Evolutionary conservation across 495 filamentous ascomycete species (phyloP), one percentile per base, ranked within the genome.

Genomic region (Alectoria sarmentosa): DNA sequence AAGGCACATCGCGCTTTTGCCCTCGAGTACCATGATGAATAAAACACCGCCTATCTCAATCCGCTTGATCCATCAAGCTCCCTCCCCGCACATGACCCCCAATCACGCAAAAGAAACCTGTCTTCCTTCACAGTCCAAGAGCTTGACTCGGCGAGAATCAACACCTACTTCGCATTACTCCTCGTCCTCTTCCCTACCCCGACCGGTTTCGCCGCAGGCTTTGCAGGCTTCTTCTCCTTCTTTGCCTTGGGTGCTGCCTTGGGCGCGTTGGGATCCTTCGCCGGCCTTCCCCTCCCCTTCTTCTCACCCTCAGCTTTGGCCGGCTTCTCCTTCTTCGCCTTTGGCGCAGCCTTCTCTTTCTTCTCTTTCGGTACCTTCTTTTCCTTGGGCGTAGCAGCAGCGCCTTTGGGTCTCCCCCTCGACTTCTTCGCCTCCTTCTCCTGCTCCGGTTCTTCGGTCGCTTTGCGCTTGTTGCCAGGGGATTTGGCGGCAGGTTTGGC

Each of bases 341-440:
- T 48, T 11, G 68, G 65, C 0, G 62, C 67, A 1, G 64, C 38
- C n/a, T 66, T 63, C 23, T 64, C 60, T 32, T 67, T 69, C 67
- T 66, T 70, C 10, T 66, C 63, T 37, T 68, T 70, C 21, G 75
- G 63, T 21, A 71, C 70, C 39, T 66, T 55, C 60, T 74, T 76
- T 60, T 75, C 75, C 49, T 68, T 71, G 21, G 61, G 60, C n/a
- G 65, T 30, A 36, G 66, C 54, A 28, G 68, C 52, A 37, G 56
- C 42, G 30, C 66, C 55, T 72, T 81, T 81, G 14, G 80, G 78
- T 37, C 76, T 73, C 21, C 77, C 78, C 32, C 74, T 73, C 21
- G 60, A 61, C 63, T 76, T 72, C 57, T 71, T 74, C 26, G 63
- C 69, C 57, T 71, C 75, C 62, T 75, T 72, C 61, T 80, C 75